A percentile compares a stretch with the other conserved stretches of the same genome.
Conservation (phyloP, 2,329 filamentous ascomycete species). For the Fusarium tuaranense region DNA sequence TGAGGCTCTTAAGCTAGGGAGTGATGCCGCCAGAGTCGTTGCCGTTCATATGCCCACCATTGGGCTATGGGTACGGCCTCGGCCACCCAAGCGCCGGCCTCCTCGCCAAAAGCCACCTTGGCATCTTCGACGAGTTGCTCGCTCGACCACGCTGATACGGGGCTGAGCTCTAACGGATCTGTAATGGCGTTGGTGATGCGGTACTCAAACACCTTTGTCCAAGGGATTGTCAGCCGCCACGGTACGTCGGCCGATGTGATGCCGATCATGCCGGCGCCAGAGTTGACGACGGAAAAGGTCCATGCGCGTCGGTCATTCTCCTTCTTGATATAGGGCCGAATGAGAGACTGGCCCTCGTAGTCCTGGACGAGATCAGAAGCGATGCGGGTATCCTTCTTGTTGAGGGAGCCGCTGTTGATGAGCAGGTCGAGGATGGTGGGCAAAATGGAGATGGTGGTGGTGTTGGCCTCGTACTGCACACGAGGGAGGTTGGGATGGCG, state of each 20-base stretch:
- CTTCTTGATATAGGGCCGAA: slow-evolving; percentile 44
- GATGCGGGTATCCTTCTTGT: slow-evolving; percentile 38
- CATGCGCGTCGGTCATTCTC: slow-evolving; percentile 46
- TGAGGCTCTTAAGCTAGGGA: slow-evolving; percentile 20
- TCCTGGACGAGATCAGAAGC: slow-evolving; percentile 46
- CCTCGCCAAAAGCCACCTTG: slow-evolving; percentile 26
- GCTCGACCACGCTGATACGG: slow-evolving; percentile 44
- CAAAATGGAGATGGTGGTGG: slow-evolving; percentile 49
- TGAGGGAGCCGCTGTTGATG: slow-evolving; percentile 48
- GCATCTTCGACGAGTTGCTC: slow-evolving; percentile 37
- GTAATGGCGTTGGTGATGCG: slow-evolving; percentile 45
- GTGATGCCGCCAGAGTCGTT: slow-evolving; percentile 41
- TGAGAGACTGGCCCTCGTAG: slow-evolving; percentile 52
- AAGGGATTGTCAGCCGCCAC: slow-evolving; percentile 48
- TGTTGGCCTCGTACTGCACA: slow-evolving; percentile 47
- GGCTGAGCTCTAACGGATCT: slow-evolving; percentile 46
- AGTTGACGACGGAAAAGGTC: slow-evolving; percentile 52
- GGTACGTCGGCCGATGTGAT: slow-evolving; percentile 48
- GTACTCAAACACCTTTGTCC: slow-evolving; percentile 49
- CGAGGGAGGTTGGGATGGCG: slow-evolving; percentile 49
- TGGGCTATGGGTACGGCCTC: slow-evolving; percentile 40
- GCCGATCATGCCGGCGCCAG: slow-evolving; percentile 48
- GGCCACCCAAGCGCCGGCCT: slow-evolving; percentile 46
- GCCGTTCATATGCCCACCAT: slow-evolving; percentile 41
- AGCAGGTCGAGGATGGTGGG: slow-evolving; percentile 52